A percentile compares a stretch with the other conserved stretches of the same genome.
Conservation (phyloP, 257 asterid species). For the Solanum lycopersicoides region DNA sequence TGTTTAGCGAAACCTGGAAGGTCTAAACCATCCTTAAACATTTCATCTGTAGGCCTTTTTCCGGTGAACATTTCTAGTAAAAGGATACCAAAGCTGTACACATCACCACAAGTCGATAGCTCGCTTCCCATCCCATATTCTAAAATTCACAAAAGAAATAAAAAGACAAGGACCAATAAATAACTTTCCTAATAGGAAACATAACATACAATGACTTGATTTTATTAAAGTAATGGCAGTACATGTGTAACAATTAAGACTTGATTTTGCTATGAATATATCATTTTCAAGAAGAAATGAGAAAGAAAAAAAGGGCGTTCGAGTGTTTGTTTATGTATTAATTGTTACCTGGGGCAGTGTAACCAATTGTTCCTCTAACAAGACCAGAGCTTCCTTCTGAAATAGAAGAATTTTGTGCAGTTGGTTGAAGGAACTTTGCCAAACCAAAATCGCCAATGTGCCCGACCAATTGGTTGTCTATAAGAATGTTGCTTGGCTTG, state of each 20-base stretch:
- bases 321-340: neutral
- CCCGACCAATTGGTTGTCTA: conserved; percentile 10
- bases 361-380: conserved; percentile 21
- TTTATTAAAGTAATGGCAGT: neutral
- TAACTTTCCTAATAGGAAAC: neutral
- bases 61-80: conserved; percentile 29
- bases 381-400: neutral
- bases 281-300: neutral
- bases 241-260: neutral
- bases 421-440: conserved; percentile 9
- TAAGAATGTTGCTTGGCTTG: conserved; percentile 27
- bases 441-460: conserved; percentile 27
- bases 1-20: conserved; percentile 3
- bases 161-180: neutral
- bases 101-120: conserved; percentile 18
- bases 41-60: conserved; percentile 19
- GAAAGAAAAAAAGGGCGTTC: neutral
- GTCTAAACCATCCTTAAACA: conserved; percentile 6
- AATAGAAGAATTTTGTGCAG: neutral
- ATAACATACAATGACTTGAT: neutral
- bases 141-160: neutral
- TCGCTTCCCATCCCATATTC: conserved; percentile 25
- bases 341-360: conserved; percentile 21
- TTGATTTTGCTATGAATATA: neutral
- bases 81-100: conserved; percentile 25